Evolutionary conservation across 768 basidiomycete genomes (phyloP), one percentile per base, ranked within the genome.

Genomic region (Collybiopsis confluens): DNA sequence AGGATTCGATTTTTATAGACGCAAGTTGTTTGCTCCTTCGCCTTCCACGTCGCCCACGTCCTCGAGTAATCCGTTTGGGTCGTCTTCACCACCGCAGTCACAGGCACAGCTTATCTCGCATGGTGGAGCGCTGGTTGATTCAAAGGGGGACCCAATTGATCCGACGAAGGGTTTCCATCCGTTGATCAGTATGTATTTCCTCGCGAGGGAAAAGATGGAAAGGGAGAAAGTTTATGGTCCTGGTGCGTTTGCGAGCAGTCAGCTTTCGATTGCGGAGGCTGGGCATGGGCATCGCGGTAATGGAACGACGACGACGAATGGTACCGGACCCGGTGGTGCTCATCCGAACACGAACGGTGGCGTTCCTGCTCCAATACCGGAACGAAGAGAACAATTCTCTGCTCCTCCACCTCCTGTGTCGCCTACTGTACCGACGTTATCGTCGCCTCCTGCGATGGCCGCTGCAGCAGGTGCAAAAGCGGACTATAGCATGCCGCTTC

Each of bases 161-260:
- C 95, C 96, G 4, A 96, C 92, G 13, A 75, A 82, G 51, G 97
- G 94, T 1, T 99, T 92, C 73, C 93, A 98, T 66, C 95, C 93
- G 0, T 78, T 99, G 24, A 80, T 98, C 43, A 92, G 94, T 27
- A 98, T 99, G 72, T 99, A 99, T 68, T 98, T 86, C 73, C 83
- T 99, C 18, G 90, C 95, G 4, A 78, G 92, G 50, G 97, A 99
- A 74, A 98, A 98, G 77, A 76, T 94, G 64, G 94, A 98, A 64
- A 77, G 97, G 52, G 97, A 99, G 61, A 79, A 82, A 48, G 90
- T 99, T 6, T 98, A 95, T 68, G 97, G 96, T 0, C 86, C 86
- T 0, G 94, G 94, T 3, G 85, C 90, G 58, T 99, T 99, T 69
- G 97, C 97, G 2, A 89, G 82, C 51, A 97, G 94, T 0, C 92